Conservation (phyloP, 2,329 filamentous ascomycete species). For the Blastomyces silverae region DNA sequence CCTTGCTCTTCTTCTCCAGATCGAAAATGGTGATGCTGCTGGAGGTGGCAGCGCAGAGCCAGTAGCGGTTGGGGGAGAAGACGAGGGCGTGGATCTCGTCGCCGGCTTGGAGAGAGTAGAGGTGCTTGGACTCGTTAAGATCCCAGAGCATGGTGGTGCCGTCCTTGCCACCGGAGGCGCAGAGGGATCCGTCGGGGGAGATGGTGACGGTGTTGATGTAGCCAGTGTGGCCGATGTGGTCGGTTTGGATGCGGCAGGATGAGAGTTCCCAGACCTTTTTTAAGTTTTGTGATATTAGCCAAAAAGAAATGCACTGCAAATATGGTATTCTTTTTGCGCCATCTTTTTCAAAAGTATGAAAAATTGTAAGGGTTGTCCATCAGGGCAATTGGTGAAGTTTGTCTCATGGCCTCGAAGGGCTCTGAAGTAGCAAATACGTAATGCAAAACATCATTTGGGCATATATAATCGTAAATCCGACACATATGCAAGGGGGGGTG, state of each 20-base stretch:
- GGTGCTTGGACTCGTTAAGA: slow-evolving; percentile 99
- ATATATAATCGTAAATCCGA: slow-evolving; percentile 19
- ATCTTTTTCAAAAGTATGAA: slow-evolving; percentile 23
- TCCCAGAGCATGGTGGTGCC: slow-evolving; percentile 99
- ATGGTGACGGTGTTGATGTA: slow-evolving; percentile 99
- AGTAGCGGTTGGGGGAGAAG: slow-evolving; percentile 99
- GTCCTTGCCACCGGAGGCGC: slow-evolving; percentile 98
- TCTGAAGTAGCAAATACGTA: slow-evolving; percentile 99
- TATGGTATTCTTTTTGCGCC: not conserved
- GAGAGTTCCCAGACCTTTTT: slow-evolving; percentile 95
- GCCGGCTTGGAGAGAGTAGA: slow-evolving; percentile 98
- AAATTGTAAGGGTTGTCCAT: slow-evolving; percentile 29
- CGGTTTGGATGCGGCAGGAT: slow-evolving; percentile 98
- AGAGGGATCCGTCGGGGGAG: slow-evolving; percentile 97
- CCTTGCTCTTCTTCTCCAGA: slow-evolving; percentile 99
- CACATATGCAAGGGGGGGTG: slow-evolving; percentile 17
- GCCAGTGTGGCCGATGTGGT: slow-evolving; percentile 99
- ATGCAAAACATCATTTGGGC: slow-evolving; percentile 85
- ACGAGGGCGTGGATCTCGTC: slow-evolving; percentile 99
- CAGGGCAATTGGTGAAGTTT: slow-evolving; percentile 66
- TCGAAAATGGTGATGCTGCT: slow-evolving; percentile 99
- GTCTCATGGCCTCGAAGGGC: slow-evolving; percentile 90
- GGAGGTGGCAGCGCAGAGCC: slow-evolving; percentile 96
- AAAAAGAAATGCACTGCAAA: slow-evolving; percentile 13
- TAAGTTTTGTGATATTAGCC: slow-evolving; percentile 26